These are phyloP conservation scores for Exidia glandulosa DNA, from an alignment of 768 basidiomycete species.

Conservation along the genomic window DNA sequence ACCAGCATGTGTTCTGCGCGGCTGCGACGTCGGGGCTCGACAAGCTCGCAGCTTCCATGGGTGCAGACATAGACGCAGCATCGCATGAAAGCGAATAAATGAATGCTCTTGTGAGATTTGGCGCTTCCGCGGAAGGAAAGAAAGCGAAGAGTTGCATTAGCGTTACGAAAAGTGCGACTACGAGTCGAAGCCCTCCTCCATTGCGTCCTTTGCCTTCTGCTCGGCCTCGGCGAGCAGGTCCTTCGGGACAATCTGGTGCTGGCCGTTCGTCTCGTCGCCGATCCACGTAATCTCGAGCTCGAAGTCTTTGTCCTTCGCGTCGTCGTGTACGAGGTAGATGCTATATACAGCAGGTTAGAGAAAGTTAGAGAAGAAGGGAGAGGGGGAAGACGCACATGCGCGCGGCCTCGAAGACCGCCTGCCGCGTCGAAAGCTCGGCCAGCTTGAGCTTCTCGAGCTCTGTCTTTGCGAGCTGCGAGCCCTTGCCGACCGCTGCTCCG, in stretches of 20 bases:
- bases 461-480: constrained; percentile 95
- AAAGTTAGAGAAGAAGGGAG: neutral
- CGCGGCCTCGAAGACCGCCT: constrained; percentile 89
- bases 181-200: constrained; percentile 44
- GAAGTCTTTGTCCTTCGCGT: constrained; percentile 96
- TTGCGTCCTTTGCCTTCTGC: constrained; percentile 70
- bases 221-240: constrained; percentile 82
- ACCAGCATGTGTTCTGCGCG: neutral
- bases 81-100: too few relatives aligned
- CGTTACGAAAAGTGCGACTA: too few relatives aligned
- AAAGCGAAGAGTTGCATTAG: neutral
- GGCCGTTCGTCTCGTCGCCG: constrained; percentile 66
- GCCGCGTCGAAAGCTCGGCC: constrained; percentile 61
- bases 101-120: too few relatives aligned
- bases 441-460: constrained; percentile 94
- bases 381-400: constrained; percentile 60
- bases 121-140: too few relatives aligned
- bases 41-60: too few relatives aligned
- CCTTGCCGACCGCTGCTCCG: constrained; percentile 95
- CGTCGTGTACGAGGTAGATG: constrained; percentile 95
- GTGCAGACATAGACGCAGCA: too few relatives aligned
- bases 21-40: too few relatives aligned
- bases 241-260: constrained; percentile 75
- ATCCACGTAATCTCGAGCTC: constrained; percentile 98
- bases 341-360: constrained; percentile 30